phyloP scores from a whole-genome alignment of 257 asterid genomes.

The Capsicum pubescens region DNA sequence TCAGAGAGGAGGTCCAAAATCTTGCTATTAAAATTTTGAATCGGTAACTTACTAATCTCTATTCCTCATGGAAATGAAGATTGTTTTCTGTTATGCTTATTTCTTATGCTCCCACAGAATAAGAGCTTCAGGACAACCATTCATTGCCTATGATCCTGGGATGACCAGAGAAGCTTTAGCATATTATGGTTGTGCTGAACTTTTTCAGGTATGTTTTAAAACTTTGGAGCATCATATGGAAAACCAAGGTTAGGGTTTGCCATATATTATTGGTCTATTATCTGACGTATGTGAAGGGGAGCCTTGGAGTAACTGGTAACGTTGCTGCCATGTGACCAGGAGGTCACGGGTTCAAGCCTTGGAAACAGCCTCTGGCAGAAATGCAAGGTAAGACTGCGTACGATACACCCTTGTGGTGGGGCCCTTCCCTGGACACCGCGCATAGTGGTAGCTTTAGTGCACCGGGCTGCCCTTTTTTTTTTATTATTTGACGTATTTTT shows the following conservation, averaged over 20 bases:
- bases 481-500: slow-evolving; percentile 29
- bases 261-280: slow-evolving; percentile 23
- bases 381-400: no score
- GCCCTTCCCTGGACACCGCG: no score
- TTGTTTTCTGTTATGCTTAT: slow-evolving; percentile 29
- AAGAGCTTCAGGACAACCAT: slow-evolving; percentile 81
- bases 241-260: slow-evolving; percentile 1
- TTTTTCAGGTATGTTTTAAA: slow-evolving; percentile 74
- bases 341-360: no score
- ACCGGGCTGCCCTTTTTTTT: no score
- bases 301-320: no score
- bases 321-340: no score
- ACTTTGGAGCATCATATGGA: slow-evolving; percentile 30
- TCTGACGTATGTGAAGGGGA: slow-evolving; percentile 29
- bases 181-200: slow-evolving; percentile 96
- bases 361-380: no score
- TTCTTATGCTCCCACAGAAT: slow-evolving; percentile 47
- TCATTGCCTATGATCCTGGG: slow-evolving; percentile 96
- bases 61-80: slow-evolving; percentile 13
- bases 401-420: no score
- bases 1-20: slow-evolving; percentile 88
- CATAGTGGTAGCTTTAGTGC: no score
- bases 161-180: slow-evolving; percentile 97
- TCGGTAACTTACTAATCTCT: slow-evolving; percentile 43
- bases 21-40: slow-evolving; percentile 82